Percentiles rank a stretch among this genome's conserved stretches.
These are phyloP conservation scores for Chamaenerion angustifolium DNA, from an alignment of 345 rosid species.

Conservation along the genomic window DNA sequence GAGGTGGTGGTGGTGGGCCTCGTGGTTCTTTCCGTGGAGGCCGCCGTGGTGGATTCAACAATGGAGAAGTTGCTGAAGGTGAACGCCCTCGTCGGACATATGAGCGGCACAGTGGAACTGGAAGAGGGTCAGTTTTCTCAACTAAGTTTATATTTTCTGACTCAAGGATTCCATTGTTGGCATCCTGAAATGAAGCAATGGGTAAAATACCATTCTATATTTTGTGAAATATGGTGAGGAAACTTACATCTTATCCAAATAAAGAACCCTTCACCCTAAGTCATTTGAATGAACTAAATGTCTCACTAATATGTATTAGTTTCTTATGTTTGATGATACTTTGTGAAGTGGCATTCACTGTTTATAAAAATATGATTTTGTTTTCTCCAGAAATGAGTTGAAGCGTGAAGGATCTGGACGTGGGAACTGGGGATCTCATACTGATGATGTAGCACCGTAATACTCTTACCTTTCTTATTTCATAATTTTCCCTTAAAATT, in stretches of 20 bases:
- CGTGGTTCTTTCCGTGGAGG: constrained; percentile 64
- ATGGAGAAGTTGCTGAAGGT: constrained; percentile 59
- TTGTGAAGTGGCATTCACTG: no score
- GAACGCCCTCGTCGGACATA: constrained; percentile 48
- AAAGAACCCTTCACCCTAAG: no score
- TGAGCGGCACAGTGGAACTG: constrained; percentile 93
- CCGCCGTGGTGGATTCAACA: constrained; percentile 58
- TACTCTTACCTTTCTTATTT: constrained; percentile 9
- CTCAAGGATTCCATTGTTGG: background rate
- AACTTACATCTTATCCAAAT: no score
- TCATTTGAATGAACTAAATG: no score
- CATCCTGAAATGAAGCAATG: background rate
- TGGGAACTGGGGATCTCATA: constrained; percentile 85
- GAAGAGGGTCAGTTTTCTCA: constrained; percentile 59
- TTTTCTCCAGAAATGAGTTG: constrained; percentile 50
- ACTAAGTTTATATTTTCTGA: background rate
- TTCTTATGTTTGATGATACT: no score
- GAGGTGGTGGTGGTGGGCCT: constrained; percentile 19
- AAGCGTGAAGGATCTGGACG: constrained; percentile 92
- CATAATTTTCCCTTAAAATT: background rate
- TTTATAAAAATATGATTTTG: no score
- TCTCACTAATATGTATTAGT: no score
- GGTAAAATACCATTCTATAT: no score
- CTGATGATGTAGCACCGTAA: constrained; percentile 67
- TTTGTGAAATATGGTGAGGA: no score